Evolutionary conservation across 805 yeast species (phyloP), one percentile per base, ranked within the genome.

Genomic region (Sungouiozyma intestinalis): DNA sequence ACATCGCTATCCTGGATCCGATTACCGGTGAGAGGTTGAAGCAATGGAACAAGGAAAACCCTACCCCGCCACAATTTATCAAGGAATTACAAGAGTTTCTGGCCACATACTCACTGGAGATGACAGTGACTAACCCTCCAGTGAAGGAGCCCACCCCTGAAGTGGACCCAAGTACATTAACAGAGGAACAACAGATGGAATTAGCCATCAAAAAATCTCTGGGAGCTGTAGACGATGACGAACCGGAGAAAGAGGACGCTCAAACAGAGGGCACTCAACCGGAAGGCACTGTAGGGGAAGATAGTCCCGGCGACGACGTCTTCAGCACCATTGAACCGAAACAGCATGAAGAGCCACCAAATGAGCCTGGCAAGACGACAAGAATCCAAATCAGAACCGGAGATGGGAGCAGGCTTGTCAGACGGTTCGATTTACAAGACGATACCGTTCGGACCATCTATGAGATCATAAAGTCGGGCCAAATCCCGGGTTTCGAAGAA

Each of bases 1-100:
- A 92, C 58, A 79, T 92, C 35, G 84, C 96, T 1, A 84, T 92
- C 33, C 59, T 92, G 39, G 99, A 92, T 55, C 97, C 98, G 2
- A 77, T 88, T 58, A 92, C 98, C 0, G 97, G 97, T 17, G 99
- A 92, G 62, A 71, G 94, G 45, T 73, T 86, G 43, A 73, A 74
- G 50, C 70, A 69, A 41, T 92, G 97, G 95, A 65, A 69, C n/a
- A 75, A 74, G 1, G 64, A 62, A 24, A 79, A 77, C 1, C 94
- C 94, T 0, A 64, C 65, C 16, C 67, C 72, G 0, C 69, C 71
- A 3, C 67, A 63, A 16, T 88, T 88, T 77, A 59, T 80, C 7
- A 71, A 72, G 33, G 85, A 84, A 40, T 76, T 85, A 3, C 72
- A 77, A 34, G 80, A 77, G 33, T 92, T 92, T 60, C 64, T 90